A percentile compares a stretch with the other conserved stretches of the same genome.
These are phyloP conservation scores for Suhomyces sp. DNA, from an alignment of 805 yeast genomes.

Conservation along the genomic window DNA sequence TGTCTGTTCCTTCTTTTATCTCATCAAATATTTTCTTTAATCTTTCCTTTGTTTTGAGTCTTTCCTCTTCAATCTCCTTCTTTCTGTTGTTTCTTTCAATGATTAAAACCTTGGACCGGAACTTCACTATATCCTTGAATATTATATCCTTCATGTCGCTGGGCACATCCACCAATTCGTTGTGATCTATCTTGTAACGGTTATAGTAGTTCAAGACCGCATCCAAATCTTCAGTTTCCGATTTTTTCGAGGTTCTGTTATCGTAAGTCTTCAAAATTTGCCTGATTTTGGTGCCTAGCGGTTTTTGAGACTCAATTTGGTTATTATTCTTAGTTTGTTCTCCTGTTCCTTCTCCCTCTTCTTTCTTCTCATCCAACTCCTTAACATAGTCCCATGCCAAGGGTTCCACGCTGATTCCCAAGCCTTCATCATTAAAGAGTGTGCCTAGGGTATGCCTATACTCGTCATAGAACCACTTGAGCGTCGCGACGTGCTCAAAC, in stretches of 20 bases:
- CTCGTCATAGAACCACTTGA: conserved; percentile 15
- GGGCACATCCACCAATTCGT: conserved; percentile 59
- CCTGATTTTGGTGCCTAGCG: neutral
- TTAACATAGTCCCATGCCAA: too few species aligned
- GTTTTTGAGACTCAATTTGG: neutral
- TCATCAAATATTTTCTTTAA: conserved; percentile 47
- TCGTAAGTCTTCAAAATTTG: conserved; percentile 12
- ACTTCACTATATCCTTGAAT: conserved; percentile 52
- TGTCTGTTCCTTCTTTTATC: conserved; percentile 15
- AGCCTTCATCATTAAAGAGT: conserved; percentile 1
- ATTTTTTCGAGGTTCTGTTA: conserved; percentile 13
- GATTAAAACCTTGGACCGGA: conserved; percentile 53
- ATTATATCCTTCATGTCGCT: conserved; percentile 51
- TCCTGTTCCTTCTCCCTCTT: too few species aligned
- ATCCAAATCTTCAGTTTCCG: conserved; percentile 38
- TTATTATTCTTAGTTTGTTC: conserved; percentile 1
- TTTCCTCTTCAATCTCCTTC: conserved; percentile 47
- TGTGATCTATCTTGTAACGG: conserved; percentile 53
- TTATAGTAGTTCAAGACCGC: conserved; percentile 35
- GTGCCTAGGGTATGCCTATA: neutral
- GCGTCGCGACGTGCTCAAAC: conserved; percentile 17
- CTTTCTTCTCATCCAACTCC: too few species aligned
- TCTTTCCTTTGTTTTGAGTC: conserved; percentile 47
- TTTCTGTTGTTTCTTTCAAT: conserved; percentile 53
- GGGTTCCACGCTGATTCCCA: conserved; percentile 2